phyloP scores from a whole-genome alignment of 2,329 filamentous ascomycete genomes.

The Waltergamsia citrina region DNA sequence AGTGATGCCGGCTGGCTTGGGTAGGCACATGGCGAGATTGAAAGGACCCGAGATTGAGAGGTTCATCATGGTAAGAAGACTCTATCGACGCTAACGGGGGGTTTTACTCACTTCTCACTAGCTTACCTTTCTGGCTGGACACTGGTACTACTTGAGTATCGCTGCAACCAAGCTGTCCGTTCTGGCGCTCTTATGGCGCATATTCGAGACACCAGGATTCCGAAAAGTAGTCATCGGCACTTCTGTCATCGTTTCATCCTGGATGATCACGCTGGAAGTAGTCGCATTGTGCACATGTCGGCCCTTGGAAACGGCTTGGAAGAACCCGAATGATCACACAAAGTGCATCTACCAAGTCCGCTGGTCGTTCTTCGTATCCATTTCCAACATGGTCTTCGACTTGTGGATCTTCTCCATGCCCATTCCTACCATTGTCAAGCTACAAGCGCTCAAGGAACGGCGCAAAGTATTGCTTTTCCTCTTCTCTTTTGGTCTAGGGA shows the following conservation, averaged over 20 bases:
- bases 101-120: no score
- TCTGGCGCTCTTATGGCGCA: constrained; percentile 7
- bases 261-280: constrained; percentile 5
- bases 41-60: no score
- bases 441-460: constrained; percentile 6
- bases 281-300: constrained; percentile 1
- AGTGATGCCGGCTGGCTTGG: no score
- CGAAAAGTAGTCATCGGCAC: constrained; percentile 5
- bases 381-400: constrained; percentile 6
- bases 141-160: constrained; percentile 9
- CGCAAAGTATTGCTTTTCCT: constrained; percentile 5
- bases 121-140: no score
- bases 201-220: constrained; percentile 6
- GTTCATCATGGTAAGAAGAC: no score
- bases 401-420: constrained; percentile 8
- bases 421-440: constrained; percentile 4
- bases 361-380: constrained; percentile 7
- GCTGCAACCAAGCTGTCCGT: constrained; percentile 8
- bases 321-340: constrained; percentile 1
- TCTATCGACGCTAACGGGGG: no score
- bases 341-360: constrained; percentile 7
- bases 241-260: constrained; percentile 4
- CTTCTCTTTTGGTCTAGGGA: constrained; percentile 8
- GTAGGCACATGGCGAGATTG: no score
- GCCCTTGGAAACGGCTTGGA: constrained; percentile 6